Conservation (phyloP, 495 filamentous ascomycete genomes). For the Geoglossum glabrum region DNA sequence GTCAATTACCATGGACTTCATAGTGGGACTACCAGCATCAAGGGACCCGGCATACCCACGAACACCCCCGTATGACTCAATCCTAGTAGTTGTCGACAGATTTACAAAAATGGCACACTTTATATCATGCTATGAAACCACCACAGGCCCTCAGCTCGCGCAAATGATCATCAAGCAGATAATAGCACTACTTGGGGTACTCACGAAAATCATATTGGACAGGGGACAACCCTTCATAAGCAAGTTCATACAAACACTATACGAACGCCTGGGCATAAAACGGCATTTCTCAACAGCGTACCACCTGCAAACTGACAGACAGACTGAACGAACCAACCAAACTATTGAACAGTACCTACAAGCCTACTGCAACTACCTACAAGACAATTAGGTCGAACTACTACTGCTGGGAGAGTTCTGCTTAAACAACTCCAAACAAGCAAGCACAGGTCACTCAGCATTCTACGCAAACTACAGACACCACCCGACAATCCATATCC, state of each 20-base stretch:
- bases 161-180: neutral
- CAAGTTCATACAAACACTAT: neutral
- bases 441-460: neutral
- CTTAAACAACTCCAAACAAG: slow-evolving; percentile 2
- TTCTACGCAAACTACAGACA: slow-evolving; percentile 6
- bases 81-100: neutral
- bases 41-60: neutral
- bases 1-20: neutral
- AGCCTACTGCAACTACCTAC: slow-evolving; percentile 10
- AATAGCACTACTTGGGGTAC: neutral
- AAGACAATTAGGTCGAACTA: slow-evolving; percentile 14
- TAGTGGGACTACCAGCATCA: neutral
- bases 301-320: slow-evolving; percentile 12
- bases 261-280: neutral
- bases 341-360: slow-evolving; percentile 13
- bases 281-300: neutral
- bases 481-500: neutral
- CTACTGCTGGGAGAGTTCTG: slow-evolving; percentile 7
- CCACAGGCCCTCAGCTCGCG: neutral
- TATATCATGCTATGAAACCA: neutral
- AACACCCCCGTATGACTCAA: too few relatives aligned
- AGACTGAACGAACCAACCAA: slow-evolving; percentile 12
- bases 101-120: neutral
- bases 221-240: neutral
- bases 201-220: neutral